A percentile compares a stretch with the other conserved stretches of the same genome.
Conservation (phyloP, 257 asterid genomes). For the Solanum corneliomulleri region DNA sequence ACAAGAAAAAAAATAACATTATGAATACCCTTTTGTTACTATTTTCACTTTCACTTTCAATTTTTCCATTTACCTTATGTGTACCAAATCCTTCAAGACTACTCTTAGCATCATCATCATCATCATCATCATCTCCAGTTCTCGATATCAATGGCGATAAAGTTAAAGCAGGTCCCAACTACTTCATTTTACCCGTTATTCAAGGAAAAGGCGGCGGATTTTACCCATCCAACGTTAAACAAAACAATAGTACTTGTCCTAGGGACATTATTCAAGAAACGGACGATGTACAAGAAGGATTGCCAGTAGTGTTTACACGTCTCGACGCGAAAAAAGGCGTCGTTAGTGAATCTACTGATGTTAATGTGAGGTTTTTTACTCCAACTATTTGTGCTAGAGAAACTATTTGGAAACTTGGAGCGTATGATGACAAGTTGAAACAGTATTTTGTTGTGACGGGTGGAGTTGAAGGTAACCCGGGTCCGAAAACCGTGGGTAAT, state of each 20-base stretch:
- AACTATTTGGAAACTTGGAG: conserved; percentile 5
- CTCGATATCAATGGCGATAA: background rate
- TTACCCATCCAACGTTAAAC: background rate
- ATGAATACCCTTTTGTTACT: background rate
- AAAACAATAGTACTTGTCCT: background rate
- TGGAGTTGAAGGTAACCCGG: conserved; percentile 10
- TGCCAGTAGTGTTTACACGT: background rate
- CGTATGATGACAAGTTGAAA: background rate
- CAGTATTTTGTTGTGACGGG: conserved; percentile 4
- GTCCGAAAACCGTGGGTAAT: background rate
- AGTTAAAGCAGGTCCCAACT: background rate
- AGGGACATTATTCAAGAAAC: background rate
- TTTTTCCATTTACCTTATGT: background rate
- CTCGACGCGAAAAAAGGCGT: background rate
- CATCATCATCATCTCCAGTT: background rate
- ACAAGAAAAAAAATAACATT: background rate
- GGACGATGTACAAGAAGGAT: background rate
- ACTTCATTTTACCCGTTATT: background rate
- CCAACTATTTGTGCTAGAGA: conserved; percentile 6
- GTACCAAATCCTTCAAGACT: background rate
- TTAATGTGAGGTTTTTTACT: background rate
- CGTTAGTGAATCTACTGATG: background rate
- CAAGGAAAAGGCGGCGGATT: background rate
- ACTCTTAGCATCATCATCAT: background rate
- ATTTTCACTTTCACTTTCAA: background rate